phyloP scores from a whole-genome alignment of 768 basidiomycete genomes.

The Rhodotorula graminis region DNA sequence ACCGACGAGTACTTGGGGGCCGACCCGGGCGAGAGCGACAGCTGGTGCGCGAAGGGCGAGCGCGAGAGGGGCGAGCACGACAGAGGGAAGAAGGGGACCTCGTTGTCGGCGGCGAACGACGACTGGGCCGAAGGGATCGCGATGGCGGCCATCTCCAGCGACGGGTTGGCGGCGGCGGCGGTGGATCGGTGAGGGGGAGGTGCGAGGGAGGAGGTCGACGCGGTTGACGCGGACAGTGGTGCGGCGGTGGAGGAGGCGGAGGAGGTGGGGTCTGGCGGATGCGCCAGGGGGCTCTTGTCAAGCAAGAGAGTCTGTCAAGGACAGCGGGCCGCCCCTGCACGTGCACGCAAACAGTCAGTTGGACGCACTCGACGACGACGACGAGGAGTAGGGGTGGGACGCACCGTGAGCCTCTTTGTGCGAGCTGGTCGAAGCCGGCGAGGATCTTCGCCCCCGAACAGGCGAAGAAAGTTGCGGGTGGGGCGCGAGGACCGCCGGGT shows the following conservation, averaged over 20 bases:
- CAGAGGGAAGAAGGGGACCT: slow-evolving; percentile 17
- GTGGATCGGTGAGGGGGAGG: background rate
- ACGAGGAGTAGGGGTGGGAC: background rate
- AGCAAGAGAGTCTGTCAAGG: slow-evolving; percentile 27
- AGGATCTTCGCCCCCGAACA: slow-evolving; percentile 16
- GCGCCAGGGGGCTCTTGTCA: slow-evolving; percentile 16
- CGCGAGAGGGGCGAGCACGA: slow-evolving; percentile 37
- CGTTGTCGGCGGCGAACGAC: slow-evolving; percentile 15
- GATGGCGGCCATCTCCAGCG: slow-evolving; percentile 30
- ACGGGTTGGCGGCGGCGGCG: background rate
- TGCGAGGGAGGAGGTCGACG: background rate
- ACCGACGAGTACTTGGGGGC: slow-evolving; percentile 13
- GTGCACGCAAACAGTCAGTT: no score
- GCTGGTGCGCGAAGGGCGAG: slow-evolving; percentile 29
- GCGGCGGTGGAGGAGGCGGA: background rate
- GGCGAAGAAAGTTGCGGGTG: slow-evolving; percentile 34
- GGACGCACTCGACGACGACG: background rate
- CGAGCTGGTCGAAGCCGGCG: slow-evolving; percentile 13
- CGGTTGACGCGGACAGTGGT: background rate
- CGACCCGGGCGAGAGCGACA: slow-evolving; percentile 24
- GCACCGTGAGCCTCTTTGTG: slow-evolving; percentile 11
- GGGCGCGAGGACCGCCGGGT: background rate
- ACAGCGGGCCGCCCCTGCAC: slow-evolving; percentile 35
- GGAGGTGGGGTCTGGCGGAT: background rate
- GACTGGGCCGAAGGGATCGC: slow-evolving; percentile 27